A percentile compares a stretch with the other conserved stretches of the same genome.
Evolutionary conservation across 257 asterid genomes (phyloP).

Genomic region (Asclepias syriaca): DNA sequence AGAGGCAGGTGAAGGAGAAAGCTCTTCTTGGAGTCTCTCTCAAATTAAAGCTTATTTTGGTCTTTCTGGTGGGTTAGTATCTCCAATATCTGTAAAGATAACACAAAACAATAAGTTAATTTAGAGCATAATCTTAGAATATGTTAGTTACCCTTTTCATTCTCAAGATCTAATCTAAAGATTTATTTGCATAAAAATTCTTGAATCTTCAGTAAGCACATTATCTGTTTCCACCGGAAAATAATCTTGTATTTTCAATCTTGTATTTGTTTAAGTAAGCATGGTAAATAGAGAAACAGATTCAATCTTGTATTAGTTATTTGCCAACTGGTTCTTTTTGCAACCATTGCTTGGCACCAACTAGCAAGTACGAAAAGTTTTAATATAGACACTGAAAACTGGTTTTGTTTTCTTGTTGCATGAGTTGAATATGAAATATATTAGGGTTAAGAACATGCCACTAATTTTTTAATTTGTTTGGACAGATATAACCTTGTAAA

Average conservation of each 20-base stretch:
- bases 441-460: neutral
- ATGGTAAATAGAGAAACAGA: neutral
- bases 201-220: neutral
- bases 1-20: constrained; percentile 67
- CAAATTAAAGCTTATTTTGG: constrained; percentile 88
- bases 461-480: constrained; percentile 6
- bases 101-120: neutral
- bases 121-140: neutral
- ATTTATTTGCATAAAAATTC: neutral
- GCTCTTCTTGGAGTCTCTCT: constrained; percentile 79
- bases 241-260: neutral
- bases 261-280: neutral
- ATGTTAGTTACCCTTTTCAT: neutral
- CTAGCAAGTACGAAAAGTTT: neutral
- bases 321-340: neutral
- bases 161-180: neutral
- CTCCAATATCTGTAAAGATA: neutral
- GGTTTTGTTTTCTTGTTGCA: neutral
- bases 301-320: neutral
- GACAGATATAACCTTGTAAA: constrained; percentile 70
- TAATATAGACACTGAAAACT: neutral
- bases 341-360: neutral
- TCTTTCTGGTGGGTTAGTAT: constrained; percentile 88
- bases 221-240: neutral
- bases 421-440: neutral